Evolutionary conservation across 2,329 filamentous ascomycete species (phyloP).

Genomic region (Coniochaeta hoffmannii): DNA sequence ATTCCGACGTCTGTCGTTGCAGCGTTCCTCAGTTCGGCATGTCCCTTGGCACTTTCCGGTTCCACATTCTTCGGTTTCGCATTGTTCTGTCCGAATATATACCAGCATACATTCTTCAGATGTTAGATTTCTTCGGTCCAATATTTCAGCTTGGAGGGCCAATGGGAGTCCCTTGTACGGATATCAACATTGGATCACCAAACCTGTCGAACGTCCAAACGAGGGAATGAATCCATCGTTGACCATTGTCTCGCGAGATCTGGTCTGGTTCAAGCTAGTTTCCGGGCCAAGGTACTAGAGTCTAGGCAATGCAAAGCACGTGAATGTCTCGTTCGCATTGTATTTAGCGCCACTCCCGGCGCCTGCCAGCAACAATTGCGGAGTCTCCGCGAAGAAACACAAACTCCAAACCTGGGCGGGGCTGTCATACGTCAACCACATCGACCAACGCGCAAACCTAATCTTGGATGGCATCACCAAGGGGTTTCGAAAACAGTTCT

Average conservation of each 20-base stretch:
- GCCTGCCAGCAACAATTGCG: not conserved
- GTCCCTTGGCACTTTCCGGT: not conserved
- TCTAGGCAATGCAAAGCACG: too few relatives aligned
- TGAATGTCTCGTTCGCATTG: not conserved
- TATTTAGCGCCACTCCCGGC: not conserved
- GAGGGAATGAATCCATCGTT: too few relatives aligned
- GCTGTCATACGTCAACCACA: not conserved
- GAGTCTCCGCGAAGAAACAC: not conserved
- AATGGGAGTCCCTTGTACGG: too few relatives aligned
- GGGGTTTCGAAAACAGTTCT: not conserved
- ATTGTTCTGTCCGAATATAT: not conserved
- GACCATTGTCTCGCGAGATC: too few relatives aligned
- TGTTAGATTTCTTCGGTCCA: not conserved
- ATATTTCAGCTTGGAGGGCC: not conserved
- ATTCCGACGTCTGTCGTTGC: not conserved
- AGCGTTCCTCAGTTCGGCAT: not conserved
- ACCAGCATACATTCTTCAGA: not conserved
- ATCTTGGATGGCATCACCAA: not conserved
- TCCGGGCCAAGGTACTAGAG: too few relatives aligned
- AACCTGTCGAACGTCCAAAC: too few relatives aligned
- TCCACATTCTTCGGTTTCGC: not conserved
- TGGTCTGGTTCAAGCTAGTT: too few relatives aligned
- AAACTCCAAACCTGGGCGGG: not conserved
- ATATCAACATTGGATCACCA: too few relatives aligned
- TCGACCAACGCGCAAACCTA: too few relatives aligned